A percentile compares a stretch with the other conserved stretches of the same genome.
phyloP scores from a whole-genome alignment of 345 rosid genomes.

The Kernera saxatilis region DNA sequence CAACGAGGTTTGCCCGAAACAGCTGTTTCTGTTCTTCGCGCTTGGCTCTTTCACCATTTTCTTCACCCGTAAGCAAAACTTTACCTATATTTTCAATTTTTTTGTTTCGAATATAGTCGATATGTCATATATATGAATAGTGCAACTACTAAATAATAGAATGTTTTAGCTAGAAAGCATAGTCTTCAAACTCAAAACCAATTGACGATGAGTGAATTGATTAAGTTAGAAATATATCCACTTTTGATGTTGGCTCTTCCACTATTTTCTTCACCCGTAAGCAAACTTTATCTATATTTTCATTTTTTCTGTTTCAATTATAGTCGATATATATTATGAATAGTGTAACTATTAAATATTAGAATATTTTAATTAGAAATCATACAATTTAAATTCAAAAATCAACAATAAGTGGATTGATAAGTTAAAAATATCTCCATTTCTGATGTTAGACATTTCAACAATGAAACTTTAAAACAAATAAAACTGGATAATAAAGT shows the following conservation, averaged over 20 bases:
- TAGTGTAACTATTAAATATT: background rate
- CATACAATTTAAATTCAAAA: background rate
- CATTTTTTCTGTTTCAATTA: background rate
- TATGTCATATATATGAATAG: too few species aligned
- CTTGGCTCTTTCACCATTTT: conserved; percentile 88
- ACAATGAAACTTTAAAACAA: background rate
- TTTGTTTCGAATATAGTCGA: too few species aligned
- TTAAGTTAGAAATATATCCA: too few species aligned
- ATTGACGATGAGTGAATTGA: too few species aligned
- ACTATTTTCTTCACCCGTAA: conserved; percentile 89
- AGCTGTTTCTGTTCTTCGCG: conserved; percentile 65
- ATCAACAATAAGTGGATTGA: background rate
- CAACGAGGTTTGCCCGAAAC: conserved; percentile 84
- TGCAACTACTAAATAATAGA: too few species aligned
- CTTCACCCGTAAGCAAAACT: too few species aligned
- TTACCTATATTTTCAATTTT: too few species aligned
- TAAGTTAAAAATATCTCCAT: background rate
- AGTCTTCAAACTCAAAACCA: too few species aligned
- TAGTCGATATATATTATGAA: background rate
- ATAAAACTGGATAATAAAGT: background rate
- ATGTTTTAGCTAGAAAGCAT: too few species aligned
- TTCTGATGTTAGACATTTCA: background rate
- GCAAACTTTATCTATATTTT: background rate
- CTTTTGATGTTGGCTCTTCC: conserved; percentile 91
- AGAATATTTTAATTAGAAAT: background rate